phyloP scores from a whole-genome alignment of 129 eudicot genomes.

The Oenanthe sinensis region DNA sequence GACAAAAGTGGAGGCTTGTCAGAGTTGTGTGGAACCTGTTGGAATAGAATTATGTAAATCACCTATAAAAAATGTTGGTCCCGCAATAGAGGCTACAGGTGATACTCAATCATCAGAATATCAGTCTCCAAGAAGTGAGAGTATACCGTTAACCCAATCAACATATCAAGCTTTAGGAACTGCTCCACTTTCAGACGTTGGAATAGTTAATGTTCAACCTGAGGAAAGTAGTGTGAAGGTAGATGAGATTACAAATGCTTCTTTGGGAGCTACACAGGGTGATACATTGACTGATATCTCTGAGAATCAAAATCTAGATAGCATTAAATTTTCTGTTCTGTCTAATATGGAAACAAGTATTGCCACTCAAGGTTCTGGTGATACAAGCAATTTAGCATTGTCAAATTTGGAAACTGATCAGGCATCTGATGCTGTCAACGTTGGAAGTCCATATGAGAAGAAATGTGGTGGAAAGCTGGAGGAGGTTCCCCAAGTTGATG shows the following conservation, averaged over 20 bases:
- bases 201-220: not conserved
- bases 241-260: not conserved
- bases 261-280: not conserved
- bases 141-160: not conserved
- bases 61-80: not conserved
- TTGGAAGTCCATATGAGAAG: constrained; percentile 14
- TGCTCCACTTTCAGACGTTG: not conserved
- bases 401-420: not conserved
- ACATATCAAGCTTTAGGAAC: constrained; percentile 1
- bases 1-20: not conserved
- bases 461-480: constrained; percentile 16
- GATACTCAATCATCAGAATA: not conserved
- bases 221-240: constrained; percentile 1
- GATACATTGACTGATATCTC: constrained; percentile 6
- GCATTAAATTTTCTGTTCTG: not conserved
- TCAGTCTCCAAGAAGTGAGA: constrained; percentile 2
- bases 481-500: not conserved
- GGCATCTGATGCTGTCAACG: not conserved
- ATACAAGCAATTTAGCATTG: not conserved
- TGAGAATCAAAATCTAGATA: constrained; percentile 7
- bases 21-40: not conserved
- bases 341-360: constrained; percentile 4
- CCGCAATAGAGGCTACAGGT: not conserved
- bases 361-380: not conserved
- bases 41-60: not conserved